Percentiles rank a stretch among this genome's conserved stretches.
These are phyloP conservation scores for Pseudotulostoma volvatum DNA, from an alignment of 495 filamentous ascomycete genomes.

Conservation along the genomic window DNA sequence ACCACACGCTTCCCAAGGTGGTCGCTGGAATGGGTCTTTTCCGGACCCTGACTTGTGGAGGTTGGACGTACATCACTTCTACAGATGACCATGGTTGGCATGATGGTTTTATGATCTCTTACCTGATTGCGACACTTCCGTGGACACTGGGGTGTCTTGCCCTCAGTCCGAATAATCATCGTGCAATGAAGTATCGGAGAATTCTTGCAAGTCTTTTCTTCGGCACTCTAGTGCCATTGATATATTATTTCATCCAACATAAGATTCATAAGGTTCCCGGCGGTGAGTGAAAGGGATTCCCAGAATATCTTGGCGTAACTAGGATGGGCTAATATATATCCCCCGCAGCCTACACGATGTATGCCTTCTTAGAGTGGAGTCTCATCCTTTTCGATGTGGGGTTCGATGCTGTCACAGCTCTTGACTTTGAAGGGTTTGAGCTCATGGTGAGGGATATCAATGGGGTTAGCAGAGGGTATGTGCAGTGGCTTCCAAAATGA, in stretches of 20 bases:
- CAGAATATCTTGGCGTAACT: too few relatives aligned
- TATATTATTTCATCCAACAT: constrained; percentile 98
- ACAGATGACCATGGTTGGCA: constrained; percentile 98
- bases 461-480: constrained; percentile 96
- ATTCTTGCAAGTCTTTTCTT: constrained; percentile 75
- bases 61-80: constrained; percentile 97
- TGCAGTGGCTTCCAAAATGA: constrained; percentile 88
- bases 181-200: constrained; percentile 78
- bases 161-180: constrained; percentile 71
- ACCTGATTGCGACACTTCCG: constrained; percentile 82
- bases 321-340: constrained; percentile 5
- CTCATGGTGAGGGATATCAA: constrained; percentile 77
- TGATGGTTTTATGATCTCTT: constrained; percentile 99
- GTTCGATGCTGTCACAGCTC: constrained; percentile 91
- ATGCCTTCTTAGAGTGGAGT: constrained; percentile 96
- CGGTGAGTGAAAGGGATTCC: constrained; percentile 63
- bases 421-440: constrained; percentile 87
- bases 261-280: constrained; percentile 90
- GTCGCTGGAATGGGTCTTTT: constrained; percentile 68
- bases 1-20: constrained; percentile 61
- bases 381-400: constrained; percentile 88
- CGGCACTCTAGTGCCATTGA: constrained; percentile 70
- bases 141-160: constrained; percentile 89
- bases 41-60: constrained; percentile 84
- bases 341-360: constrained; percentile 78